These are phyloP conservation scores for Fusarium pseudocircinatum DNA, from an alignment of 2,329 filamentous ascomycete species.

Conservation along the genomic window DNA sequence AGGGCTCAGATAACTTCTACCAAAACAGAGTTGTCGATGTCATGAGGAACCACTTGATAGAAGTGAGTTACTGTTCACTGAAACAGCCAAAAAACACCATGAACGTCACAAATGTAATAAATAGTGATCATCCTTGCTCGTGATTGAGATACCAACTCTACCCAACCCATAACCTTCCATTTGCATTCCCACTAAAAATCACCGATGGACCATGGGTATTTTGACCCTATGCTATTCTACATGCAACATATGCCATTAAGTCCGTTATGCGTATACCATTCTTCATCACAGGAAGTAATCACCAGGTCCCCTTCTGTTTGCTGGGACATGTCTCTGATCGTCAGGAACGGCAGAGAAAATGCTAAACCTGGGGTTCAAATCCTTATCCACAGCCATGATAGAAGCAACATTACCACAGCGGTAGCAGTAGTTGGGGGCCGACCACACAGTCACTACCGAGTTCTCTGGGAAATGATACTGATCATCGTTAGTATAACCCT, in stretches of 20 bases:
- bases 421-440: slow-evolving; percentile 95
- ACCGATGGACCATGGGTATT: slow-evolving; percentile 52
- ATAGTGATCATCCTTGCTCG: slow-evolving; percentile 9
- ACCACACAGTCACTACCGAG: slow-evolving; percentile 98
- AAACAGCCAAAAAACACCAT: background rate
- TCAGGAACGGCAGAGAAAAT: slow-evolving; percentile 92
- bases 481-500: slow-evolving; percentile 41
- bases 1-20: background rate
- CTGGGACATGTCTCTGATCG: slow-evolving; percentile 81
- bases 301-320: slow-evolving; percentile 71
- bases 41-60: background rate
- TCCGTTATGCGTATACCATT: slow-evolving; percentile 39
- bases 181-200: slow-evolving; percentile 43
- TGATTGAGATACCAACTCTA: slow-evolving; percentile 40
- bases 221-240: slow-evolving; percentile 55
- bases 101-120: background rate
- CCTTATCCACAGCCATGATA: slow-evolving; percentile 90
- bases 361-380: slow-evolving; percentile 89
- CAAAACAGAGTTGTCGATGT: background rate
- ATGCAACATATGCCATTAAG: slow-evolving; percentile 46
- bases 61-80: no score
- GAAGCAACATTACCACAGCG: slow-evolving; percentile 96
- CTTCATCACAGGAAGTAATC: slow-evolving; percentile 73
- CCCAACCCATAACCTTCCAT: slow-evolving; percentile 37
- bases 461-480: slow-evolving; percentile 94